Conservation (phyloP, 2,329 filamentous ascomycete species). For the Pseudocercospora pini-densiflorae region DNA sequence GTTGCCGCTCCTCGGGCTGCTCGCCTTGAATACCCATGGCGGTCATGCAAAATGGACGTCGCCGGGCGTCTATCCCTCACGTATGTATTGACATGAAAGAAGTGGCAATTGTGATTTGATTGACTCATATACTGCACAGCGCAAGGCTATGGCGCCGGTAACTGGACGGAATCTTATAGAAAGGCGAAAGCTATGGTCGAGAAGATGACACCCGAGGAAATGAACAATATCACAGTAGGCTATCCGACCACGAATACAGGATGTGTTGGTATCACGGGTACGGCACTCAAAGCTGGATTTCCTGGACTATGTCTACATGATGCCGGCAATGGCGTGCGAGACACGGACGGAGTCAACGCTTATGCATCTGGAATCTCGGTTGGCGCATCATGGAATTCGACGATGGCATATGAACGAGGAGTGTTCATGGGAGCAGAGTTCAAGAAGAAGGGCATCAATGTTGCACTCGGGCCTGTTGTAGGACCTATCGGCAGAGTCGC, state of each 20-base stretch:
- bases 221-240: constrained; percentile 44
- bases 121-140: constrained; percentile 26
- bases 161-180: constrained; percentile 40
- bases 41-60: constrained; percentile 34
- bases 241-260: constrained; percentile 37
- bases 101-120: no score
- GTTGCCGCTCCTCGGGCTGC: constrained; percentile 36
- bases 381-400: constrained; percentile 57
- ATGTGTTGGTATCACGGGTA: constrained; percentile 44
- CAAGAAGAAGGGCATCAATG: constrained; percentile 58
- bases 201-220: constrained; percentile 43
- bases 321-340: constrained; percentile 49
- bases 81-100: no score
- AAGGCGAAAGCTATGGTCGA: constrained; percentile 39
- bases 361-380: constrained; percentile 50
- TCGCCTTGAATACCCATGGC: constrained; percentile 33
- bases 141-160: constrained; percentile 38
- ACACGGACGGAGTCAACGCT: constrained; percentile 48
- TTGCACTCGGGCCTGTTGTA: constrained; percentile 70
- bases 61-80: constrained; percentile 38
- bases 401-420: constrained; percentile 57
- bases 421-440: constrained; percentile 63
- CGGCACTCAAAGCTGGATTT: constrained; percentile 43
- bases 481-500: constrained; percentile 73
- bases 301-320: constrained; percentile 49